Base-by-base conservation (phyloP, 768 basidiomycete species). In the Naganishia antarctica region DNA sequence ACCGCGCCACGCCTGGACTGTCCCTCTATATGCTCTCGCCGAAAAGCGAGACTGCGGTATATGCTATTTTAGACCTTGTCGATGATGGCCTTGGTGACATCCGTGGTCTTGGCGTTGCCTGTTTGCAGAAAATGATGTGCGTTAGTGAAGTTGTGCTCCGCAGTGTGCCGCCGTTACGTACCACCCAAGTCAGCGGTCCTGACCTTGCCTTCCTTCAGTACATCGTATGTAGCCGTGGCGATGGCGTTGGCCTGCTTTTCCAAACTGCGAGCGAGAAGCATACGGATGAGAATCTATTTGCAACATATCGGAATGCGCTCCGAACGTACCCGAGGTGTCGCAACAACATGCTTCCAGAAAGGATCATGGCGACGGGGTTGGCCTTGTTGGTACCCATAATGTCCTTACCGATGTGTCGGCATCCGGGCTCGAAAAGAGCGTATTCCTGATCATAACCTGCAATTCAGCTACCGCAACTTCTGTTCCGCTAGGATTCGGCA, bases 401-500 rank as follows among this genome's bases (percentile, higher is more conserved):
- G 76, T 85, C 74, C 72, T 87, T 86, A 58, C 90, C 90, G 70
- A 91, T 89, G 75, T 91, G 90, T 79, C 94, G 87, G 80, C 96
- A 98, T 74, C 96, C 96, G 34, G 96, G 96, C 79, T 99, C 96
- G 77, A 99, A 99, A 60, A 99, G 83, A 26, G 96, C 96, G 76
- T 91, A 57, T 57, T 57, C 53, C 53, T 57, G 28, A 51, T 28
- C 8, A 32, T 16, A 32, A n/a, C 5, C 15, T n/a, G 13, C 47
- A 7, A 8, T 46, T 46, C 18, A 7, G 6, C 45, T 9, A 7
- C 49, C 49, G 7, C n/a, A 28, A 7, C 18, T 1, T n/a, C n/a
- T n/a, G n/a, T n/a, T n/a, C n/a, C n/a, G n/a, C n/a, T n/a, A n/a
- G n/a, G n/a, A n/a, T n/a, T n/a, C n/a, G n/a, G 18, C 26, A 34